Conservation (phyloP, 148 eudicot genomes). For the Heliosperma pusillum region DNA sequence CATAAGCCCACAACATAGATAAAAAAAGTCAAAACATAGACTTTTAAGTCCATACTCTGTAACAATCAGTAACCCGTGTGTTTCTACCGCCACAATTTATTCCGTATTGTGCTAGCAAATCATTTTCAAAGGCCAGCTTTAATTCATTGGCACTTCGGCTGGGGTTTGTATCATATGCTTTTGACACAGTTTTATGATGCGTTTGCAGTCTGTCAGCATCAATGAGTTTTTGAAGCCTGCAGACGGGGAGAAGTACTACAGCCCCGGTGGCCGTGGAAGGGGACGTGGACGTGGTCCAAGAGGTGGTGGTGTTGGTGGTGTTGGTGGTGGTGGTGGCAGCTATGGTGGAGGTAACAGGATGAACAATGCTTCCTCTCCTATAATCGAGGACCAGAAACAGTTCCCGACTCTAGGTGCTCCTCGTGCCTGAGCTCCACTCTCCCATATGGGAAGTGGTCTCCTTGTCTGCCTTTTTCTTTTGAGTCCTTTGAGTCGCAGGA, state of each 20-base stretch:
- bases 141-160: neutral
- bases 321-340: constrained; percentile 39
- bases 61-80: neutral
- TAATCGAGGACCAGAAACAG: constrained; percentile 75
- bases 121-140: neutral
- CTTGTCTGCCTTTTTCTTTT: constrained; percentile 9
- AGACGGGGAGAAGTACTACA: constrained; percentile 63
- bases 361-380: constrained; percentile 43
- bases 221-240: constrained; percentile 90
- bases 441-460: neutral
- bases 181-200: neutral
- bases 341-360: constrained; percentile 36
- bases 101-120: neutral
- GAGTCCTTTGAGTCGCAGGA: constrained; percentile 27
- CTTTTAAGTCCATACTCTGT: neutral
- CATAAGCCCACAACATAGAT: neutral
- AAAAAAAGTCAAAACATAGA: neutral
- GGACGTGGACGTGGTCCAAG: constrained; percentile 73
- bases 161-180: neutral
- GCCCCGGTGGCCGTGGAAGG: constrained; percentile 61
- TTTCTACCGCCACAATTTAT: neutral
- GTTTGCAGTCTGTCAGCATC: constrained; percentile 66
- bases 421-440: constrained; percentile 4
- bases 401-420: constrained; percentile 59
- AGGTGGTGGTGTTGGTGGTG: constrained; percentile 28